Evolutionary conservation across 2,329 filamentous ascomycete genomes (phyloP).

Genomic region (Paecilomyces sp.): DNA sequence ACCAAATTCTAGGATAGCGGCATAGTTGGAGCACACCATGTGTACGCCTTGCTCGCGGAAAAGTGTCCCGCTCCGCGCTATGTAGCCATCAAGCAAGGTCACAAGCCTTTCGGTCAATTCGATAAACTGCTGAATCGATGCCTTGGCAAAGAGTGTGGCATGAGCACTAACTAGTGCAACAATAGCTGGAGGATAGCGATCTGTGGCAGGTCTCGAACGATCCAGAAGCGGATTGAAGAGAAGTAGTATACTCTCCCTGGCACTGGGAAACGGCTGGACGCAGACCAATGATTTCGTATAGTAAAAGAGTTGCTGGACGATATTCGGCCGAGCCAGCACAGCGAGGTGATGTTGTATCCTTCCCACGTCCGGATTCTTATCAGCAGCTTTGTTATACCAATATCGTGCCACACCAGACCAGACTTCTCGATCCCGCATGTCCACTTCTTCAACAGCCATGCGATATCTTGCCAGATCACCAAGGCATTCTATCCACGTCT

Average conservation of each 20-base stretch:
- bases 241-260: constrained; percentile 50
- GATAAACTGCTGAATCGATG: constrained; percentile 31
- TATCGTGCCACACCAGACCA: constrained; percentile 75
- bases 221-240: constrained; percentile 47
- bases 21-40: constrained; percentile 48
- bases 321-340: constrained; percentile 52
- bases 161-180: constrained; percentile 48
- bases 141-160: constrained; percentile 40
- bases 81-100: constrained; percentile 39
- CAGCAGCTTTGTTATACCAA: constrained; percentile 80
- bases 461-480: constrained; percentile 78
- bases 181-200: constrained; percentile 31
- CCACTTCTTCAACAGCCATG: constrained; percentile 86
- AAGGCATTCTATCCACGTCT: constrained; percentile 90
- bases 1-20: constrained; percentile 51
- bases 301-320: constrained; percentile 52
- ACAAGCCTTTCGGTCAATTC: constrained; percentile 34
- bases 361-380: constrained; percentile 67
- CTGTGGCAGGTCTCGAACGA: constrained; percentile 21
- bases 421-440: constrained; percentile 64
- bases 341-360: constrained; percentile 84
- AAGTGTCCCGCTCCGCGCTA: constrained; percentile 39
- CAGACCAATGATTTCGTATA: constrained; percentile 53
- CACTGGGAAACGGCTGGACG: constrained; percentile 48
- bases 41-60: constrained; percentile 50